Conservation (phyloP, 2,329 filamentous ascomycete genomes). For the Dactylellina cionopaga region DNA sequence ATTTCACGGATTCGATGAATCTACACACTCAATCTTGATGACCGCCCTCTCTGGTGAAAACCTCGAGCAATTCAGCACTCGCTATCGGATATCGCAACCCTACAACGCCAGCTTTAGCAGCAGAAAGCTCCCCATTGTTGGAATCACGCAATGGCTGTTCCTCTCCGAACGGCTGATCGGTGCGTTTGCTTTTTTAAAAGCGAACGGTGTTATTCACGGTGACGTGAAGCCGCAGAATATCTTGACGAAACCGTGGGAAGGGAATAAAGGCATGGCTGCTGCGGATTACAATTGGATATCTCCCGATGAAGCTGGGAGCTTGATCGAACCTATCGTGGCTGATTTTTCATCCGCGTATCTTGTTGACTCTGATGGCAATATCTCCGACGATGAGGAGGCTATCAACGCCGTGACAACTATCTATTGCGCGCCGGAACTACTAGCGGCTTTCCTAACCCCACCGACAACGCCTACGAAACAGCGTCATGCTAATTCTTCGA, state of each 20-base stretch:
- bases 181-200: constrained; percentile 54
- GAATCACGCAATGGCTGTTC: constrained; percentile 55
- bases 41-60: constrained; percentile 52
- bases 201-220: constrained; percentile 54
- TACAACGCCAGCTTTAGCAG: constrained; percentile 10
- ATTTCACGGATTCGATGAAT: constrained; percentile 54
- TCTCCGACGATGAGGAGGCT: constrained; percentile 50
- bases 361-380: constrained; percentile 10
- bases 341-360: constrained; percentile 56
- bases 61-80: constrained; percentile 42
- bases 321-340: constrained; percentile 53
- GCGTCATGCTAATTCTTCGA: no score
- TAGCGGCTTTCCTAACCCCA: constrained; percentile 52
- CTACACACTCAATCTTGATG: constrained; percentile 51
- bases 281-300: constrained; percentile 9
- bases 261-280: background rate
- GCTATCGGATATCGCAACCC: constrained; percentile 9
- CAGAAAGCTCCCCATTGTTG: constrained; percentile 51
- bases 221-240: constrained; percentile 57
- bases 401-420: constrained; percentile 55
- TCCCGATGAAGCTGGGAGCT: background rate
- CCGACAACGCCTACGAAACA: constrained; percentile 47
- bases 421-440: constrained; percentile 56
- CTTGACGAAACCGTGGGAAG: constrained; percentile 43
- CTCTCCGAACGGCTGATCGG: constrained; percentile 51